These are phyloP conservation scores for Termitomyces sp. DNA, from an alignment of 768 basidiomycete species.

Conservation along the genomic window DNA sequence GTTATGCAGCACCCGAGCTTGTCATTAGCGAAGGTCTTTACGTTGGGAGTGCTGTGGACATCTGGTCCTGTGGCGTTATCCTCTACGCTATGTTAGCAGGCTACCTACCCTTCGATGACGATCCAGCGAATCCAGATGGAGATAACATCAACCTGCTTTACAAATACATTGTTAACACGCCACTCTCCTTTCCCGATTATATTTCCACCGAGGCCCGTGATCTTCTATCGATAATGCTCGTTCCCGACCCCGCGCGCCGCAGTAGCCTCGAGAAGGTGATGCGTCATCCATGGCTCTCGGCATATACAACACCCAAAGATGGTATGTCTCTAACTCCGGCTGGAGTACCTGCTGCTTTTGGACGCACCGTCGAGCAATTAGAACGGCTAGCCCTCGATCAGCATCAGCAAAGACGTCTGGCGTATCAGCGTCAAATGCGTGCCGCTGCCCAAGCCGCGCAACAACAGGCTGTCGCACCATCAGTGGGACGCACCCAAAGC, in stretches of 20 bases:
- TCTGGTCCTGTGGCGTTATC: conserved; percentile 96
- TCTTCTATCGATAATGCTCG: conserved; percentile 87
- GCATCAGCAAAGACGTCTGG: conserved; percentile 76
- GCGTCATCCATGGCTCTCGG: conserved; percentile 80
- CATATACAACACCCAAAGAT: conserved; percentile 40
- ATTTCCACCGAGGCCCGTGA: conserved; percentile 80
- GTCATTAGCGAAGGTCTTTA: conserved; percentile 97
- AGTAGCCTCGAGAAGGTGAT: conserved; percentile 76
- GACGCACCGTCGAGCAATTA: conserved; percentile 67
- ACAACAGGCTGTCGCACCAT: conserved; percentile 15
- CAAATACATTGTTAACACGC: conserved; percentile 97
- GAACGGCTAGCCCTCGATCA: conserved; percentile 79
- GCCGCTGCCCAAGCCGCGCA: conserved; percentile 33
- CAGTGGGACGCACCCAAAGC: conserved; percentile 42
- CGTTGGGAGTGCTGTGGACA: conserved; percentile 95
- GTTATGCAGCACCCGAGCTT: conserved; percentile 97
- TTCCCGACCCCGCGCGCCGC: conserved; percentile 81
- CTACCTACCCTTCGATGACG: conserved; percentile 98
- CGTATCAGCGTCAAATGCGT: conserved; percentile 78
- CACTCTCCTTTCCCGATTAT: conserved; percentile 95
- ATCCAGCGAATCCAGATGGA: conserved; percentile 96
- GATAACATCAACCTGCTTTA: conserved; percentile 99
- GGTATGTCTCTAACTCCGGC: conserved; percentile 11
- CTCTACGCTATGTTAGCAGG: conserved; percentile 96
- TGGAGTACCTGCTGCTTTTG: conserved; percentile 44